A percentile compares a stretch with the other conserved stretches of the same genome.
These are phyloP conservation scores for Dictyostelium purpureum DNA, from an alignment of 78 protist species.

Conservation along the genomic window DNA sequence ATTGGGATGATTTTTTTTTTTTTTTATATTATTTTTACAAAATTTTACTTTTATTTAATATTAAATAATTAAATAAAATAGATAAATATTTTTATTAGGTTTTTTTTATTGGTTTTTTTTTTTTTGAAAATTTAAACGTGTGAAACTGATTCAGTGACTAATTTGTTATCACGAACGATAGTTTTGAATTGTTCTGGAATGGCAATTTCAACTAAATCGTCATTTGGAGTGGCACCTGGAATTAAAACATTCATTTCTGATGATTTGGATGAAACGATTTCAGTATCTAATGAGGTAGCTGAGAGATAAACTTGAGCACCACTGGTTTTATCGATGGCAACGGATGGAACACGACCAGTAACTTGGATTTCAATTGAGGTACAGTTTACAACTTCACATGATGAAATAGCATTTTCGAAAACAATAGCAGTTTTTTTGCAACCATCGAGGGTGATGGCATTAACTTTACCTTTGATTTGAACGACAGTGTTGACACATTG, in stretches of 20 bases:
- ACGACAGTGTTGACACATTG: slow-evolving; percentile 80
- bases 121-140: slow-evolving; percentile 46
- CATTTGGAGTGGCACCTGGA: slow-evolving; percentile 82
- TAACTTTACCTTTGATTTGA: slow-evolving; percentile 92
- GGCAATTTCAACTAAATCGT: slow-evolving; percentile 85
- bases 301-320: slow-evolving; percentile 86
- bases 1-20: not conserved
- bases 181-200: slow-evolving; percentile 92
- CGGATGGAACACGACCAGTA: slow-evolving; percentile 75
- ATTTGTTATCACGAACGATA: slow-evolving; percentile 26
- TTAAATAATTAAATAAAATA: too few relatives aligned
- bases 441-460: slow-evolving; percentile 86
- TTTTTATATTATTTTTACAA: not conserved
- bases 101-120: too few relatives aligned
- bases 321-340: slow-evolving; percentile 91
- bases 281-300: slow-evolving; percentile 70
- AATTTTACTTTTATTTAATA: too few relatives aligned
- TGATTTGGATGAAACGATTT: slow-evolving; percentile 91
- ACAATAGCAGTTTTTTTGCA: slow-evolving; percentile 92
- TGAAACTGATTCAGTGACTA: slow-evolving; percentile 77
- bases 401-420: slow-evolving; percentile 87
- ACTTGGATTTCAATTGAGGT: slow-evolving; percentile 87
- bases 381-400: slow-evolving; percentile 91
- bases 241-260: slow-evolving; percentile 92
- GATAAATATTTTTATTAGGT: not conserved